Evolutionary conservation across 768 basidiomycete genomes (phyloP), one percentile per base, ranked within the genome.

Genomic region (Mycena polygramma): DNA sequence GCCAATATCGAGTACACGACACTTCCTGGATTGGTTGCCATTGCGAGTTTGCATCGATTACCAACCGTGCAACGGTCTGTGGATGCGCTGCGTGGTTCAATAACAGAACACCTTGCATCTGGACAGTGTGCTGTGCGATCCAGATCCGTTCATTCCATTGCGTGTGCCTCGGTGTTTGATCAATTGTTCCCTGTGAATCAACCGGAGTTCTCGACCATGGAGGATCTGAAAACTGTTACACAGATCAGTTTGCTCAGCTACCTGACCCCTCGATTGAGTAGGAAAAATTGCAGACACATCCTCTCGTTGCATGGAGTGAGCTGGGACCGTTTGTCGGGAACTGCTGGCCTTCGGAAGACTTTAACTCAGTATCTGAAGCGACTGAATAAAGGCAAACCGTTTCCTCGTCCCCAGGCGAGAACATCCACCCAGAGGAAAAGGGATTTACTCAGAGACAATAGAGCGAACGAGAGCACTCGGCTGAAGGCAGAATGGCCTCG

Each of bases 401-500:
- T 60, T 13, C 30, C 6, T 1, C 4, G n/a, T 1, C 2, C 26
- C 2, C 24, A 26, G 26, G 46, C 26, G 7, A 46, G 11, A 7
- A 46, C 43, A 9, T 4, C 11, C 1, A 17, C 11, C 2, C 45
- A 48, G 58, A 22, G 13, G 9, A 36, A 46, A 2, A 46, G 19
- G 26, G 43, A 60, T 11, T 15, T 19, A 1, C n/a, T 4, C 1
- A 6, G 1, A 7, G 43, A 35, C 7, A 19, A 17, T 2, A 46
- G 58, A 19, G 6, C 24, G 3, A 13, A 11, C 30, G 58, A 45
- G 8, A 60, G 43, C 10, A 45, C 41, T 4, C 41, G 13, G 7
- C 20, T 60, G 24, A 60, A 60, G 22, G 58, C 58, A 11, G 58
- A 60, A 13, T 60, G 58, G 58, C 45, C 45, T 1, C 41, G 45